phyloP scores from a whole-genome alignment of 179 eudicot species.

The Nepenthes alata region DNA sequence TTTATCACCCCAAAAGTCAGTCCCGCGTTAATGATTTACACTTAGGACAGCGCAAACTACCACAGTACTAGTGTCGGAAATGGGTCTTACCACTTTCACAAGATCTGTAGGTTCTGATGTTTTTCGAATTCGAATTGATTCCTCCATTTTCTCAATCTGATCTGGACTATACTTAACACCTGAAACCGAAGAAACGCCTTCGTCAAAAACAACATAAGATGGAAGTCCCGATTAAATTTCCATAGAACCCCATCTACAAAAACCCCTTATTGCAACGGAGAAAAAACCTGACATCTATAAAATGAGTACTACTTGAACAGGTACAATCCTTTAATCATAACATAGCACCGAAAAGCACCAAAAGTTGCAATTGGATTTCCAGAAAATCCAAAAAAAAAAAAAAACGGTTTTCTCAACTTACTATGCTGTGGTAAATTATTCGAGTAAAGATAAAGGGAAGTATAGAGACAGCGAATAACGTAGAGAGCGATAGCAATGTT shows the following conservation, averaged over 20 bases:
- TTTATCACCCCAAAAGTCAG: conserved; percentile 12
- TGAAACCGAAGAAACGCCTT: conserved; percentile 18
- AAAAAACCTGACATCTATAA: neutral
- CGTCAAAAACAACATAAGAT: neutral
- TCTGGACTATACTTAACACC: conserved; percentile 61
- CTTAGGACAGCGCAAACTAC: too few species aligned
- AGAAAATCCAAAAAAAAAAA: neutral
- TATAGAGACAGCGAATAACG: conserved; percentile 57
- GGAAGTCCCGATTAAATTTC: neutral
- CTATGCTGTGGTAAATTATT: conserved; percentile 26
- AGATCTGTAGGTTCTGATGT: conserved; percentile 63
- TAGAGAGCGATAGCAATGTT: conserved; percentile 65
- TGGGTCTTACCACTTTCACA: conserved; percentile 47
- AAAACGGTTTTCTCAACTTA: conserved; percentile 7
- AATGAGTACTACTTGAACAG: neutral
- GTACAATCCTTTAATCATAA: neutral
- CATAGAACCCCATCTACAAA: neutral
- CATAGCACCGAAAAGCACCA: neutral
- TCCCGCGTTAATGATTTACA: neutral
- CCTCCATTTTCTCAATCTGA: conserved; percentile 76
- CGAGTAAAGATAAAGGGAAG: conserved; percentile 52
- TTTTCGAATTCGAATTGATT: conserved; percentile 60
- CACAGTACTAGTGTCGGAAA: neutral
- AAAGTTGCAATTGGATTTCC: conserved; percentile 2
- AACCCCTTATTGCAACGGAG: too few species aligned